These are phyloP conservation scores for Xylaria scruposa DNA, from an alignment of 495 filamentous ascomycete species.

Conservation along the genomic window DNA sequence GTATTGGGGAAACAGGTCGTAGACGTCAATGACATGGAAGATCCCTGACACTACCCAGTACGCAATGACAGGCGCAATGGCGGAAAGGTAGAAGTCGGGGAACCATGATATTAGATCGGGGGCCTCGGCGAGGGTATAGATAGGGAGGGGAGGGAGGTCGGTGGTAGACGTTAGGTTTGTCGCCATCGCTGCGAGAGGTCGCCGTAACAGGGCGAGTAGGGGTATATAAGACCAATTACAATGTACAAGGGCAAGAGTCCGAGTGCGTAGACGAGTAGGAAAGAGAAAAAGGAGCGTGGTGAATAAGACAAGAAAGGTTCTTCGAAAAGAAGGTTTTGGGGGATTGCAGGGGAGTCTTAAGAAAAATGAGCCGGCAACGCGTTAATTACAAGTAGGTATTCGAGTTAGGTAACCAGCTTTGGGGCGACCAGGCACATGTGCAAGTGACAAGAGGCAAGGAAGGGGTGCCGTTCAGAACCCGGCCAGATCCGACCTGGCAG, in stretches of 20 bases:
- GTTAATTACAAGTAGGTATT: slow-evolving; percentile 20
- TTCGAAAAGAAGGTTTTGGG: slow-evolving; percentile 20
- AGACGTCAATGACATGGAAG: slow-evolving; percentile 84
- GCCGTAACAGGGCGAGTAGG: neutral
- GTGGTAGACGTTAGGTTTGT: slow-evolving; percentile 45
- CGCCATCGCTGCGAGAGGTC: slow-evolving; percentile 36
- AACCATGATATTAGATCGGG: slow-evolving; percentile 76
- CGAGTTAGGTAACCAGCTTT: neutral
- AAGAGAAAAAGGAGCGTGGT: slow-evolving; percentile 34
- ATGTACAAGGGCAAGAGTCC: slow-evolving; percentile 17
- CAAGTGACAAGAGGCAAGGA: neutral
- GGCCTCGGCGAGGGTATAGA: slow-evolving; percentile 70
- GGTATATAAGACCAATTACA: slow-evolving; percentile 23
- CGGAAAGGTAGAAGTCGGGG: slow-evolving; percentile 77
- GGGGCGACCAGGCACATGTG: neutral
- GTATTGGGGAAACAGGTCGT: slow-evolving; percentile 84
- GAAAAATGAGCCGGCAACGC: slow-evolving; percentile 21
- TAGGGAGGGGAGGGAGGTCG: slow-evolving; percentile 77
- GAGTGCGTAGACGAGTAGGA: slow-evolving; percentile 11
- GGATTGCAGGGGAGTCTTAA: slow-evolving; percentile 10
- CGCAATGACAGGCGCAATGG: slow-evolving; percentile 77
- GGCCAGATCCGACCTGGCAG: slow-evolving; percentile 15
- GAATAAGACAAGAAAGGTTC: slow-evolving; percentile 24
- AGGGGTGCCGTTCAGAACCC: neutral
- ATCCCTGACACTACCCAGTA: slow-evolving; percentile 90